Evolutionary conservation across 202 grass and related monocot genomes (phyloP), one percentile per base, ranked within the genome.

Genomic region (Zizania palustris): DNA sequence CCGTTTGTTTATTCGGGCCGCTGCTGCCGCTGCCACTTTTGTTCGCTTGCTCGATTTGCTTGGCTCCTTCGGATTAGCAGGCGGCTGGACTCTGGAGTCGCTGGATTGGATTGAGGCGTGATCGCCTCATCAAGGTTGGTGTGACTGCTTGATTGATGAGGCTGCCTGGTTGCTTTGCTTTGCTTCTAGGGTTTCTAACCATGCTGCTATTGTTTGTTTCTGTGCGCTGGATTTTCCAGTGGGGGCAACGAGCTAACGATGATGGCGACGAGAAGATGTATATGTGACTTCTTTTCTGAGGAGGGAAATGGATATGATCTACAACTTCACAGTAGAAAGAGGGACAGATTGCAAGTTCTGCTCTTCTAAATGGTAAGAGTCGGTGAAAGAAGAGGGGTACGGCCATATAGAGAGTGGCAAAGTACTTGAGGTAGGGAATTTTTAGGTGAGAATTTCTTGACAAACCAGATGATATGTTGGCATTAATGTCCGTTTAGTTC

Each of bases 151-250:
- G 45, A 16, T 28, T 28, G 28, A 28, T 28, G 28, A 28, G 28
- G 28, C 45, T 22, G 51, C 28, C 44, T 54, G 46, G 73, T 20
- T 28, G 28, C 28, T 28, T 60, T 1, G 61, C 49, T 65, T 68
- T 46, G 71, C 85, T 72, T 87, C 60, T 53, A 73, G 60, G 74
- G 53, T 83, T 78, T 68, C 79, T 60, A 82, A 69, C 59, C 72
- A 20, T 12, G 57, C 46, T 36, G 56, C 65, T 72, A 67, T 73
- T 83, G 73, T 77, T 73, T 83, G 73, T 77, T 87, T 87, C 73
- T 15, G 62, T 87, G 85, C 54, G 80, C 68, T 87, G 74, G 72
- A 55, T 57, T 45, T 71, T 39, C 16, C 3, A 60, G 18, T 35
- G 68, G 45, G 45, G 50, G 50, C 50, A 55, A 55, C 20, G n/a